Percentiles rank a stretch among this genome's conserved stretches.
These are phyloP conservation scores for Oryza nivara DNA, from an alignment of 176 grass and related monocot genomes.

Conservation along the genomic window DNA sequence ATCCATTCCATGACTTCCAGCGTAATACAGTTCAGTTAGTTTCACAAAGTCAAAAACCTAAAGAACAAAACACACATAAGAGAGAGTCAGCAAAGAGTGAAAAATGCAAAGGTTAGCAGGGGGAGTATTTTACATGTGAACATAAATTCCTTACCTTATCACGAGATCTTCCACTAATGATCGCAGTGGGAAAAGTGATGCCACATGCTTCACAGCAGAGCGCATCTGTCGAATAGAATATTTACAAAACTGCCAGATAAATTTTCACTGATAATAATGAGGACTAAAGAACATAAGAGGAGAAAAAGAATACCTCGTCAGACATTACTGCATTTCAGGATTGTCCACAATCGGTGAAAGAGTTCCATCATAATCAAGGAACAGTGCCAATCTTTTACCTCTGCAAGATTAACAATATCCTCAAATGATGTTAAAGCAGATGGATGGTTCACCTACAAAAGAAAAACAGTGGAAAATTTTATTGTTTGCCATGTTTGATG, in stretches of 20 bases:
- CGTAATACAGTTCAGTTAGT: slow-evolving; percentile 82
- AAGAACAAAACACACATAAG: background rate
- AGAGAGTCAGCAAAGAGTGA: slow-evolving; percentile 8
- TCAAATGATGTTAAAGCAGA: slow-evolving; percentile 83
- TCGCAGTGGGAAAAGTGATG: slow-evolving; percentile 81
- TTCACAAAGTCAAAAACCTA: slow-evolving; percentile 97
- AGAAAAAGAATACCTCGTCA: slow-evolving; percentile 48
- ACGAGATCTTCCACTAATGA: slow-evolving; percentile 91
- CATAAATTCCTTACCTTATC: slow-evolving; percentile 71
- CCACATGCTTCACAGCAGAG: slow-evolving; percentile 67
- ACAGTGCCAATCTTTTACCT: slow-evolving; percentile 73
- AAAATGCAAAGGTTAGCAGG: background rate
- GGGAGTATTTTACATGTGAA: background rate
- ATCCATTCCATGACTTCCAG: slow-evolving; percentile 98
- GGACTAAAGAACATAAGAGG: background rate
- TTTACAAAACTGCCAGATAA: slow-evolving; percentile 33
- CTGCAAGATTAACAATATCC: slow-evolving; percentile 49
- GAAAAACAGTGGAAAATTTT: background rate
- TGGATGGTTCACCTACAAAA: slow-evolving; percentile 67
- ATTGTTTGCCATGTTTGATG: background rate
- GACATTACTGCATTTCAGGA: slow-evolving; percentile 90
- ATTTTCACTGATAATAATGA: slow-evolving; percentile 10
- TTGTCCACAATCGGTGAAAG: slow-evolving; percentile 95
- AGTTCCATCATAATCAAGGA: slow-evolving; percentile 94
- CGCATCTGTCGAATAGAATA: slow-evolving; percentile 67